Base-by-base conservation (phyloP, 2,329 filamentous ascomycete genomes). In the Pseudogymnoascus sp. region DNA sequence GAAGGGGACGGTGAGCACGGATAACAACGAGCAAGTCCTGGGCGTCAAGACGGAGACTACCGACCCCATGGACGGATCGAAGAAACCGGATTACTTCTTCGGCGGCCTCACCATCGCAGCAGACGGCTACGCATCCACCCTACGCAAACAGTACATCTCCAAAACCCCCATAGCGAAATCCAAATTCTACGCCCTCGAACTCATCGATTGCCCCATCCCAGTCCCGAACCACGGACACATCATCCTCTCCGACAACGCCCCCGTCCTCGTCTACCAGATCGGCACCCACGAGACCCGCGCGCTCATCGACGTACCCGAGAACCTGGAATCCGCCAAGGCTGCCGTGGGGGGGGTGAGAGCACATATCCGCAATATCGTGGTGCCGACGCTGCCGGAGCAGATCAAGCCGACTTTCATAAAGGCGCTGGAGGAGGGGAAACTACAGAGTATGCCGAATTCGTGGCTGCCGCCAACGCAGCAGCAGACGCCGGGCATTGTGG, bases 221-320 rank as follows among this genome's bases (percentile, higher is more conserved):
- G 80, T 83, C 61, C 84, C 86, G 1, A 79, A 86, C 66, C 90
- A 91, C 73, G 94, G 93, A 18, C 92, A 96, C 75, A 93, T 99
- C 67, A 81, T 97, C 62, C 89, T 99, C 66, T 88, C 88, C 70
- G 84, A 90, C 67, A 83, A 84, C 53, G 79, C 86, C 0, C 93
- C 94, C 0, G 85, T 96, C 35, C 85, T 99, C 23, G 84, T 99
- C 64, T 99, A 99, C 79, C 94, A 97, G 77, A 99, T 99, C 73
- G 93, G 94, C 72, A 89, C 91, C 4, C 92, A 89, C 77, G 94
- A 97, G 78, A 99, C 94, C 1, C 86, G 94, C 67, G 90, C 89
- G 11, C 83, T 99, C 21, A 85, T 97, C 70, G 92, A 97, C 74
- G 86, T 97, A 11, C 93, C 93, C 4, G 84, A 88, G 31, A 85